These are phyloP conservation scores for Alternaria longipes DNA, from an alignment of 2,329 filamentous ascomycete genomes.

Conservation along the genomic window DNA sequence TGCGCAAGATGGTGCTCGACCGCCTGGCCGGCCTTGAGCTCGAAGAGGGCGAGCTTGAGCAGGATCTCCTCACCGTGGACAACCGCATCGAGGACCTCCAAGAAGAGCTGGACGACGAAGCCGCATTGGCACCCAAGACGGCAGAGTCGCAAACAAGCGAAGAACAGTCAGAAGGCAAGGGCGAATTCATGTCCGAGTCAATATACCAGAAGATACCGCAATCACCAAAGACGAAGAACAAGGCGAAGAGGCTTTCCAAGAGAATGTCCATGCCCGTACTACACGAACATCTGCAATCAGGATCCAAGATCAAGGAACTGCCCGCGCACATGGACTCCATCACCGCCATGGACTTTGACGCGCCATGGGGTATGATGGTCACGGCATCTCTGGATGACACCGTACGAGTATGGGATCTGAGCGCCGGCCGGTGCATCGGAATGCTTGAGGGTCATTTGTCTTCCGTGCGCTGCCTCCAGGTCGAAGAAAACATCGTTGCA, in stretches of 20 bases:
- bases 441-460: conserved; percentile 92
- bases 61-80: conserved; percentile 74
- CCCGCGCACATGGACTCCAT: conserved; percentile 88
- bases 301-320: conserved; percentile 86
- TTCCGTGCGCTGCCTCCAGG: conserved; percentile 89
- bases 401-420: conserved; percentile 95
- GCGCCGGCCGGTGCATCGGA: conserved; percentile 90
- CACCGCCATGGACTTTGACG: conserved; percentile 93
- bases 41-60: conserved; percentile 88
- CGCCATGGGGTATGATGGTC: conserved; percentile 95
- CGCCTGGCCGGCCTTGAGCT: conserved; percentile 86
- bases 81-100: conserved; percentile 70
- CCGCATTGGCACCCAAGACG: conserved; percentile 55
- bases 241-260: conserved; percentile 64
- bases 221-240: conserved; percentile 59
- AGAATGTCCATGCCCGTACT: conserved; percentile 91
- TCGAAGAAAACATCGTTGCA: conserved; percentile 93
- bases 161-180: conserved; percentile 62
- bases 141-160: conserved; percentile 55
- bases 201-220: conserved; percentile 90
- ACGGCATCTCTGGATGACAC: conserved; percentile 92
- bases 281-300: conserved; percentile 93
- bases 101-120: conserved; percentile 65
- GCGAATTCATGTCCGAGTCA: conserved; percentile 93
- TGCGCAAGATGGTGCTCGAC: conserved; percentile 91